Evolutionary conservation across 2,329 filamentous ascomycete genomes (phyloP), one percentile per base, ranked within the genome.

Genomic region (Alternaria angustiovoidea): DNA sequence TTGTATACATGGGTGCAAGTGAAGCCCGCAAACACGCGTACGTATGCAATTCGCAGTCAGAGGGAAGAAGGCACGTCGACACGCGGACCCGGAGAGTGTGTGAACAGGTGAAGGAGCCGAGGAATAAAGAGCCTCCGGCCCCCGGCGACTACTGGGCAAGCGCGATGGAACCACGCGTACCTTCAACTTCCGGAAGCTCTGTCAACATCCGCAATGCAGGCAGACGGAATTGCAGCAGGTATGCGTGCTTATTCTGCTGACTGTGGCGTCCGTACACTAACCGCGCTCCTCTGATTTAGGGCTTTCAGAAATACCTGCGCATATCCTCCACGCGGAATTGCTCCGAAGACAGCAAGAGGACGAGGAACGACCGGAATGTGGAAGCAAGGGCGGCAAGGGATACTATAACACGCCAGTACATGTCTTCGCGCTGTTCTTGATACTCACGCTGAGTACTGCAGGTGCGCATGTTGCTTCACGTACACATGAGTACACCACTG

Each of bases 371-470:
- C 85, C 86, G n/a, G 66, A 75, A 43, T 88, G 86, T 72, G 85
- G 85, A 26, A 85, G 83, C n/a, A 81, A 80, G 43, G 74, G 76
- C 24, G 71, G 62, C 14, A 79, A 76, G 54, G 83, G 81, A 20
- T 70, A 74, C 60, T 88, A 88, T 71, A 86, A 87, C 71, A 84
- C 84, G 22, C 77, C 81, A 4, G 74, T 85, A 39, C 86, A 88
- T 73, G 84, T 88, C 56, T 80, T 83, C 67, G 86, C 86, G n/a
- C 76, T 88, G 62, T 73, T 87, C 54, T 77, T 88, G 51, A 87
- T 88, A 61, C 79, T 88, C 54, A 72, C 78, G 9, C 75, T 88
- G 69, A 87, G 85, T 63, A 86, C 84, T 51, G 75, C 82, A 60
- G 83, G 84, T 83, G 67, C 43, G 78, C 70, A 36, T 20, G n/a